Percentiles rank a stretch among this genome's conserved stretches.
Evolutionary conservation across 352 stramenopile genomes (phyloP).

Genomic region (Pelagophyceae sp.): DNA sequence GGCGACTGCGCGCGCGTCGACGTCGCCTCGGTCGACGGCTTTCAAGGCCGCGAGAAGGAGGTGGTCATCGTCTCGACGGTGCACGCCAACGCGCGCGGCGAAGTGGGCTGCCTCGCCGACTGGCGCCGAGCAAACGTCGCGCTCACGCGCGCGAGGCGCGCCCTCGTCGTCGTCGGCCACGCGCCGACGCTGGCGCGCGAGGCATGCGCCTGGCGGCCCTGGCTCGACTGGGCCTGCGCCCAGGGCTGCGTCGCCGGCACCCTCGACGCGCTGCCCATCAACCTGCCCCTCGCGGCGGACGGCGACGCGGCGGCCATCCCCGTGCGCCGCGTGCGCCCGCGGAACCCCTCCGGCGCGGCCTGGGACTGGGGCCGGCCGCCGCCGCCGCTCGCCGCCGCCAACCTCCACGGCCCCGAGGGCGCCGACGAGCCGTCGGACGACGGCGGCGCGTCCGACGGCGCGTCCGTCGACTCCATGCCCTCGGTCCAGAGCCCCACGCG

Average conservation of each 20-base stretch:
- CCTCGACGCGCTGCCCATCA: neutral
- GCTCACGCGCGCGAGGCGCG: constrained; percentile 43
- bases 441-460: too few species aligned
- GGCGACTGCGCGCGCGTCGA: constrained; percentile 45
- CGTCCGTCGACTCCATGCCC: too few species aligned
- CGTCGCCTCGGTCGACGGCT: constrained; percentile 92
- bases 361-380: neutral
- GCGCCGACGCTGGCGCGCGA: constrained; percentile 37
- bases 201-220: constrained; percentile 30
- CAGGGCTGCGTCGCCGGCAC: constrained; percentile 24
- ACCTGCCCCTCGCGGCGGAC: neutral
- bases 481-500: neutral
- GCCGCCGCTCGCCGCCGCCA: neutral
- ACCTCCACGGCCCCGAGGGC: neutral
- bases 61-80: constrained; percentile 91
- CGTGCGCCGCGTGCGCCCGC: neutral
- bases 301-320: too few species aligned
- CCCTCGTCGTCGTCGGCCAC: constrained; percentile 44
- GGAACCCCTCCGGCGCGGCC: neutral
- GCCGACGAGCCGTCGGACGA: neutral
- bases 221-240: constrained; percentile 30
- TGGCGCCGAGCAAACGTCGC: constrained; percentile 45
- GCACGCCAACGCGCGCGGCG: constrained; percentile 35
- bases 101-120: constrained; percentile 46
- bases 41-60: constrained; percentile 90